Percentiles rank a stretch among this genome's conserved stretches.
phyloP scores from a whole-genome alignment of 768 basidiomycete genomes.

The Termitomyces heimii region DNA sequence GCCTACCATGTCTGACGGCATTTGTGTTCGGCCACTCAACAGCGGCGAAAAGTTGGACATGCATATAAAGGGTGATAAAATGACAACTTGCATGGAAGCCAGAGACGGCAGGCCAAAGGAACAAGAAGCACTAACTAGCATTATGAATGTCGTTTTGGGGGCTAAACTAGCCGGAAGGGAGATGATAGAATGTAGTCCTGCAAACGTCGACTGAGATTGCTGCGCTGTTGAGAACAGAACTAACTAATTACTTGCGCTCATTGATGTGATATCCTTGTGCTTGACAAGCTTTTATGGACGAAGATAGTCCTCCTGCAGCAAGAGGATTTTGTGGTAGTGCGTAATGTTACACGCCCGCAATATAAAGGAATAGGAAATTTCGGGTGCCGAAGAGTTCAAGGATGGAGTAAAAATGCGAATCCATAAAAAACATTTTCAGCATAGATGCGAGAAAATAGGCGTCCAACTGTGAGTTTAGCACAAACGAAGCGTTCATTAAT shows the following conservation, averaged over 20 bases:
- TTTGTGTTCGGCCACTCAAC: constrained; percentile 46
- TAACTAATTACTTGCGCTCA: constrained; percentile 70
- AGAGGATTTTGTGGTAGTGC: not conserved
- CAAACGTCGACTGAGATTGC: not conserved
- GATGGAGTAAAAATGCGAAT: constrained; percentile 64
- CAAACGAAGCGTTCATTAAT: not conserved
- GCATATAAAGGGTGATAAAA: not conserved
- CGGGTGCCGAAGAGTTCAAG: constrained; percentile 58
- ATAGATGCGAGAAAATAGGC: constrained; percentile 64
- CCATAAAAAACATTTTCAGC: constrained; percentile 64
- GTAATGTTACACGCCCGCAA: constrained; percentile 45
- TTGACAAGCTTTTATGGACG: constrained; percentile 40
- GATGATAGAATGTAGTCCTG: constrained; percentile 67
- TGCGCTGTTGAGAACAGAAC: not conserved
- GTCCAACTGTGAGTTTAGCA: constrained; percentile 54
- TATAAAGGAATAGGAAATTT: constrained; percentile 66
- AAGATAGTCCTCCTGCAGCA: constrained; percentile 49
- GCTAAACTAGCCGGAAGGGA: constrained; percentile 68
- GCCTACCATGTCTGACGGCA: constrained; percentile 63
- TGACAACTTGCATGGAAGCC: constrained; percentile 38
- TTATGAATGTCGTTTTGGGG: constrained; percentile 56
- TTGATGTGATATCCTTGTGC: constrained; percentile 32
- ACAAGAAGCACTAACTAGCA: constrained; percentile 77
- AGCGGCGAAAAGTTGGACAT: not conserved
- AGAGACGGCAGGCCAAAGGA: constrained; percentile 64